Evolutionary conservation across 2,329 filamentous ascomycete genomes (phyloP).

Genomic region (Dactylonectria macrodidyma): DNA sequence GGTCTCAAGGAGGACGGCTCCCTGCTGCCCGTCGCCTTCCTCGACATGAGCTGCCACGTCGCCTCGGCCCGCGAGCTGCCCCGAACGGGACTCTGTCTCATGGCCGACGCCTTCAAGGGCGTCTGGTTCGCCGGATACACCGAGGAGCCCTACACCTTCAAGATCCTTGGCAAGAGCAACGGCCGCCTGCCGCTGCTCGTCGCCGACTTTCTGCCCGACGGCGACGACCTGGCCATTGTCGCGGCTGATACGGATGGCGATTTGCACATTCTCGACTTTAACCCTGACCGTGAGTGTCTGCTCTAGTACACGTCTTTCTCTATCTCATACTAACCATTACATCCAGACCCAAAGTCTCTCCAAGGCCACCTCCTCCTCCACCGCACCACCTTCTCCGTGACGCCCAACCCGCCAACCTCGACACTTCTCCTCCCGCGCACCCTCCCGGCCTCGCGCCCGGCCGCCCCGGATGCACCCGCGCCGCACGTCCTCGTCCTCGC

Average conservation of each 20-base stretch:
- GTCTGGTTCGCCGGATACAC: conserved; percentile 97
- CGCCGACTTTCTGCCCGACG: conserved; percentile 91
- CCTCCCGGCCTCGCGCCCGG: conserved; percentile 58
- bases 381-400: conserved; percentile 89
- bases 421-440: conserved; percentile 83
- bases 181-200: conserved; percentile 83
- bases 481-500: conserved; percentile 74
- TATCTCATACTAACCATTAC: conserved; percentile 40
- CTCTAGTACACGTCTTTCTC: background rate
- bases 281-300: conserved; percentile 84
- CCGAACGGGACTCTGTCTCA: conserved; percentile 86
- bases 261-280: conserved; percentile 91
- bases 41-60: conserved; percentile 97
- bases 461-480: conserved; percentile 44
- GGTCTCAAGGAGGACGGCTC: conserved; percentile 96
- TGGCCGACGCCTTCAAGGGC: conserved; percentile 93
- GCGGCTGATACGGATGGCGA: conserved; percentile 89
- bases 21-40: conserved; percentile 92
- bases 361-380: conserved; percentile 90
- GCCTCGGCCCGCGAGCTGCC: conserved; percentile 87
- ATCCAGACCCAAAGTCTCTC: conserved; percentile 88
- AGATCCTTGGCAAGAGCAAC: conserved; percentile 89
- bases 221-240: conserved; percentile 85
- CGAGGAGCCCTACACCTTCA: conserved; percentile 96
- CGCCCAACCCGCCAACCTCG: conserved; percentile 80